phyloP scores from a whole-genome alignment of 345 rosid genomes.

The Populus deltoides region DNA sequence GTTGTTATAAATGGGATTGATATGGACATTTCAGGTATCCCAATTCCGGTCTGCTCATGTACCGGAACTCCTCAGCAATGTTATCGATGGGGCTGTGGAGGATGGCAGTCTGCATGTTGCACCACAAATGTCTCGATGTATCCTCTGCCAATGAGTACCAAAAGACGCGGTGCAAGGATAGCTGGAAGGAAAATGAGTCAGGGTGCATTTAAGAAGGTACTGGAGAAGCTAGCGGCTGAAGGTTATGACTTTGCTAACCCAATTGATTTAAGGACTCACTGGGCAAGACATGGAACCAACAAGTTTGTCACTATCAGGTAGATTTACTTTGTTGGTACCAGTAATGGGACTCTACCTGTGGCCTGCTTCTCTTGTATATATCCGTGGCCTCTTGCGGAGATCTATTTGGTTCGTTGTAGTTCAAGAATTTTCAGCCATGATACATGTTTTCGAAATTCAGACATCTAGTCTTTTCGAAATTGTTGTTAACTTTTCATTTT shows the following conservation, averaged over 20 bases:
- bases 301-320: conserved; percentile 98
- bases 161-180: conserved; percentile 90
- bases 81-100: conserved; percentile 99
- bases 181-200: conserved; percentile 99
- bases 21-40: conserved; percentile 83
- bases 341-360: conserved; percentile 26
- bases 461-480: conserved; percentile 21
- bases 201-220: conserved; percentile 94
- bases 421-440: conserved; percentile 33
- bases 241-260: conserved; percentile 74
- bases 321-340: conserved; percentile 22
- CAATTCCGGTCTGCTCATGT: conserved; percentile 89
- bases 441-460: conserved; percentile 32
- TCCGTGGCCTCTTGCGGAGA: conserved; percentile 45
- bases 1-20: conserved; percentile 77
- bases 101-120: conserved; percentile 98
- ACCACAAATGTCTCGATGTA: conserved; percentile 86
- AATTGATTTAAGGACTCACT: conserved; percentile 83
- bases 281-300: conserved; percentile 99
- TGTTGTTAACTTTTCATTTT: conserved; percentile 27
- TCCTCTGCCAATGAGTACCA: conserved; percentile 95
- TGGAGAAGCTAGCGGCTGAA: conserved; percentile 92
- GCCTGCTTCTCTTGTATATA: conserved; percentile 43
- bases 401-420: conserved; percentile 33
- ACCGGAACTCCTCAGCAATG: conserved; percentile 95